Conservation (phyloP, 2,329 filamentous ascomycete species). For the Scedosporium aurantiacum region DNA sequence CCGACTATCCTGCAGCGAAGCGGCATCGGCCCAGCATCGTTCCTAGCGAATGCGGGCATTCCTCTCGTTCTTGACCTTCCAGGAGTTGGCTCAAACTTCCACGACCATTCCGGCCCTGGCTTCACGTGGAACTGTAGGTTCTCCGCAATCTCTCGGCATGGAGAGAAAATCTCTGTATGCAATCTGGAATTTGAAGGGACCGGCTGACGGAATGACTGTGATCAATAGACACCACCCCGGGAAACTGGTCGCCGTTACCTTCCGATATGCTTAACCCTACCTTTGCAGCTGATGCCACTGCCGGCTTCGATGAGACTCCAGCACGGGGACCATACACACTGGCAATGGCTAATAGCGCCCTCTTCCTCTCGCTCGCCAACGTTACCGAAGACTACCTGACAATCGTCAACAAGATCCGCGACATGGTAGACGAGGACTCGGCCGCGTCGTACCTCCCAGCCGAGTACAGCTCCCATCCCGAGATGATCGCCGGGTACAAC, state of each 20-base stretch:
- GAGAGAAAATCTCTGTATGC: background rate
- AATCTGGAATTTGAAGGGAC: background rate
- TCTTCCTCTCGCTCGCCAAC: conserved; percentile 17
- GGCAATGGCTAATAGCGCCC: conserved; percentile 18
- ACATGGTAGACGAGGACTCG: conserved; percentile 14
- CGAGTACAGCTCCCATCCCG: conserved; percentile 8
- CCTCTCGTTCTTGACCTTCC: conserved; percentile 33
- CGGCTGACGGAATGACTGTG: background rate
- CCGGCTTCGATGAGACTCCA: conserved; percentile 18
- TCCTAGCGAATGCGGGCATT: conserved; percentile 30
- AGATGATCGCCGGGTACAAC: conserved; percentile 15
- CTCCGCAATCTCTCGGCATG: too few species aligned
- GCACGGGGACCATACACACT: conserved; percentile 25
- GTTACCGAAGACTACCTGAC: conserved; percentile 9
- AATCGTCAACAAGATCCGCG: conserved; percentile 14
- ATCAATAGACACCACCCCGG: background rate
- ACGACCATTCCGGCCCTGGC: conserved; percentile 36
- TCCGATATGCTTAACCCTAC: background rate
- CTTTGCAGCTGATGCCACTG: conserved; percentile 15
- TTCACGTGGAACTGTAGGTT: conserved; percentile 11
- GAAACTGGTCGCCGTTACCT: background rate
- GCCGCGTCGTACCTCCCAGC: conserved; percentile 12
- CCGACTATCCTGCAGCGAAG: conserved; percentile 40
- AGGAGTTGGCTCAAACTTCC: conserved; percentile 46
- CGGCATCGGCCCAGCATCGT: conserved; percentile 30